phyloP scores from a whole-genome alignment of 257 asterid species.

The Thymus mandschuricus region DNA sequence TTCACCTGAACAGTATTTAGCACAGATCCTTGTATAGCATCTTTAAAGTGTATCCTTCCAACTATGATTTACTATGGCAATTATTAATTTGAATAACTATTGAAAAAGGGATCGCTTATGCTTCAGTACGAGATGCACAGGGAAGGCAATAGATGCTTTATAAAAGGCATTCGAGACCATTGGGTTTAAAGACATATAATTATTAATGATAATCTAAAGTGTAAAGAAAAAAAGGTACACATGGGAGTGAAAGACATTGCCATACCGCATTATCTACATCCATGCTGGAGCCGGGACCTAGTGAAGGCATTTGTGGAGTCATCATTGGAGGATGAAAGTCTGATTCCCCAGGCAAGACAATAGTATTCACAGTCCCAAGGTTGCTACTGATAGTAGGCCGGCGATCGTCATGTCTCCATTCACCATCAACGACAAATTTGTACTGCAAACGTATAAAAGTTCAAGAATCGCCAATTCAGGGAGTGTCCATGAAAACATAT shows the following conservation, averaged over 20 bases:
- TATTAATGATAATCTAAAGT: background rate
- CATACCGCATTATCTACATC: slow-evolving; percentile 91
- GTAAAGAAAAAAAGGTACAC: background rate
- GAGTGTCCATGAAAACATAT: slow-evolving; percentile 11
- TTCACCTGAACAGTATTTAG: slow-evolving; percentile 12
- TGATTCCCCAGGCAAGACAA: slow-evolving; percentile 68
- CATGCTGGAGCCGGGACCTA: slow-evolving; percentile 73
- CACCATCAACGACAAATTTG: slow-evolving; percentile 97
- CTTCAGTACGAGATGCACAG: slow-evolving; percentile 8
- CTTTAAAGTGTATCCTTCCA: slow-evolving; percentile 11
- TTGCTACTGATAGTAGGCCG: slow-evolving; percentile 71
- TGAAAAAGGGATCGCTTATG: background rate
- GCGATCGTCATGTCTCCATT: slow-evolving; percentile 90
- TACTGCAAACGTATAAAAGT: slow-evolving; percentile 53
- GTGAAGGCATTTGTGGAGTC: slow-evolving; percentile 55
- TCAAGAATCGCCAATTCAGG: background rate
- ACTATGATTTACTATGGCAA: background rate
- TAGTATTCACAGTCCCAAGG: slow-evolving; percentile 78
- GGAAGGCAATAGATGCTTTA: slow-evolving; percentile 5
- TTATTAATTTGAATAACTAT: background rate
- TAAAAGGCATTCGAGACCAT: slow-evolving; percentile 22
- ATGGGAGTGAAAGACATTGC: slow-evolving; percentile 2
- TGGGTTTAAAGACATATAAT: slow-evolving; percentile 8
- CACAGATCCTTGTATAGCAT: slow-evolving; percentile 1
- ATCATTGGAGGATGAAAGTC: slow-evolving; percentile 50